Base-by-base conservation (phyloP, 108 stramenopile genomes). In the Conticribra weissflogii region DNA sequence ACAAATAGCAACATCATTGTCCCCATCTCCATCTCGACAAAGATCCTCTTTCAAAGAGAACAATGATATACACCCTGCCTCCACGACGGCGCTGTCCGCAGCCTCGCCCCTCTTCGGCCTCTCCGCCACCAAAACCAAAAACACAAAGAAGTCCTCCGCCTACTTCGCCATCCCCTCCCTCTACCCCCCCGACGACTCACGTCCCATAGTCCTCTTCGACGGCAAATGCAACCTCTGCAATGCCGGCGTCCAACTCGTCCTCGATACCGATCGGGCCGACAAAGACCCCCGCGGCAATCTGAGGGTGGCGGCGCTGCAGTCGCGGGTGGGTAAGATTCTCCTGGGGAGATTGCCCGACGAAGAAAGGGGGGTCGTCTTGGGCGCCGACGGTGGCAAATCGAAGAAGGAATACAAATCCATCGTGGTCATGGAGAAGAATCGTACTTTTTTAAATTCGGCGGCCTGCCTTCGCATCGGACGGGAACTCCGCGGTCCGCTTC, bases 161-260 rank as follows among this genome's bases (percentile, higher is more conserved):
- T 34, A 63, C 33, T 75, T 66, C 66, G 17, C 65, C 59, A 59
- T 75, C 65, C 79, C 79, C 19, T 62, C 68, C 41, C 25, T 80
- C 73, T 80, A 75, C 74, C 47, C 51, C 61, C 47, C 60, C 17
- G 1, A 17, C 53, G 79, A 80, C 29, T 49, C 73, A 32, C 73
- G 87, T 41, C 86, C 88, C 8, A 74, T 90, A 21, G 81, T 90
- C 46, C 72, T 90, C 21, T 90, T 90, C 48, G 88, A 90, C 57
- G 88, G 88, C 21, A 66, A 73, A 62, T 90, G 88, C 61, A 90
- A 87, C 59, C 78, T 90, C 31, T 90, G 88, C 74, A 85, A 87
- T 28, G 75, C 63, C 29, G 83, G 74, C 21, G 87, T 88, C 23
- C 85, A 88, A 61, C 77, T 86, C 31, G 54, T 79, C 18, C 68